A percentile compares a stretch with the other conserved stretches of the same genome.
Evolutionary conservation across 1,139 yeast species (phyloP).

Genomic region (Entelexis paramagnoliae): DNA sequence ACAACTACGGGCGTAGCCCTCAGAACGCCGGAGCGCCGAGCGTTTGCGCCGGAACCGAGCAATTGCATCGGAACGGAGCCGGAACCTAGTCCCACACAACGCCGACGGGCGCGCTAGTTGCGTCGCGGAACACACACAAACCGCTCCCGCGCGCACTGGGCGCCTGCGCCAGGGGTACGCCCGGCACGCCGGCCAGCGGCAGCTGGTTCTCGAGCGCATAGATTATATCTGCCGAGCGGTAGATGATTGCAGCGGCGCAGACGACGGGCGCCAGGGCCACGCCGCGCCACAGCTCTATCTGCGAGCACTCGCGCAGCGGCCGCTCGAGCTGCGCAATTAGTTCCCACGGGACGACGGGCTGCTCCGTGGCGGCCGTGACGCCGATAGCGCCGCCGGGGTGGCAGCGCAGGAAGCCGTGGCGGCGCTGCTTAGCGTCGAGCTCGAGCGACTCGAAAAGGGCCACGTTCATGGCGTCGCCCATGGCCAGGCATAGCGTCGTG

Average conservation of each 20-base stretch:
- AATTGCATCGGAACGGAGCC: too few relatives aligned
- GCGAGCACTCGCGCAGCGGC: constrained; percentile 8
- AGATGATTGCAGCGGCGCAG: constrained; percentile 7
- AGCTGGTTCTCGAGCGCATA: constrained; percentile 11
- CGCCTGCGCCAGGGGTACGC: constrained; percentile 10
- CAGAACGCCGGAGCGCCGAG: too few relatives aligned
- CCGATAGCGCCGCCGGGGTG: constrained; percentile 95
- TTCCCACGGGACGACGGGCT: constrained; percentile 12
- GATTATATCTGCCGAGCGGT: constrained; percentile 14
- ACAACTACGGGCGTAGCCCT: too few relatives aligned
- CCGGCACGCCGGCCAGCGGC: constrained; percentile 6
- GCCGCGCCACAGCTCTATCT: constrained; percentile 21
- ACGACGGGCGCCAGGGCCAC: constrained; percentile 16
- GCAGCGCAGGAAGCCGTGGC: constrained; percentile 49
- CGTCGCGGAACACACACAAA: constrained; percentile 17
- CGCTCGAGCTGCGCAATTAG: constrained; percentile 8
- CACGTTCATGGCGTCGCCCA: constrained; percentile 70
- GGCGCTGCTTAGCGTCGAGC: constrained; percentile 45
- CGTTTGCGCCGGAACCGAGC: too few relatives aligned
- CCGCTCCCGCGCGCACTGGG: constrained; percentile 12
- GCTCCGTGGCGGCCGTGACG: constrained; percentile 24
- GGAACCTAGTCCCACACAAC: constrained; percentile 21
- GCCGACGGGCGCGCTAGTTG: constrained; percentile 14
- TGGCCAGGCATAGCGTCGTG: constrained; percentile 62
- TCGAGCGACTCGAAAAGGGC: constrained; percentile 62